These are phyloP conservation scores for Acacia confusa DNA, from an alignment of 306 rosid species.

Conservation along the genomic window DNA sequence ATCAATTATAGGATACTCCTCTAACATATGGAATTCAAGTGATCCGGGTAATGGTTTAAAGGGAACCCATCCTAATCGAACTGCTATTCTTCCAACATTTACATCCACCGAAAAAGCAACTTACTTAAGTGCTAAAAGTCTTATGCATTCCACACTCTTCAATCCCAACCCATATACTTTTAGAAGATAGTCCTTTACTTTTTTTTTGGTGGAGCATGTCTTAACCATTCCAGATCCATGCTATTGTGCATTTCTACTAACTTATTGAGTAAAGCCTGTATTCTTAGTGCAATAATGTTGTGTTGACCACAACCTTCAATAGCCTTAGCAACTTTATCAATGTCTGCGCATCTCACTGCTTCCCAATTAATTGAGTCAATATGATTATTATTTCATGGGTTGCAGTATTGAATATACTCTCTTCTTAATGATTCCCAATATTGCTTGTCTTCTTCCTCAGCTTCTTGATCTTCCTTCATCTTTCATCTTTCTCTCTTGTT, in stretches of 20 bases:
- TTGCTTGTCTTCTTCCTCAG: conserved; percentile 15
- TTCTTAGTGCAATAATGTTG: conserved; percentile 40
- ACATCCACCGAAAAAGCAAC: conserved; percentile 80
- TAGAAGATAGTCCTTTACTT: conserved; percentile 57
- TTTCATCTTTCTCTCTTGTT: conserved; percentile 7
- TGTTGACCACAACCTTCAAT: conserved; percentile 82
- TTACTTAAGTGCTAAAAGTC: conserved; percentile 67
- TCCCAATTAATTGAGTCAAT: conserved; percentile 67
- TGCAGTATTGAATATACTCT: background rate
- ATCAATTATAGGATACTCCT: conserved; percentile 55
- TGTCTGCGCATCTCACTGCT: conserved; percentile 51
- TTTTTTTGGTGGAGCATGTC: conserved; percentile 53
- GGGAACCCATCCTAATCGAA: conserved; percentile 91
- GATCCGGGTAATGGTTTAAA: conserved; percentile 64
- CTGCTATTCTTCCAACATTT: conserved; percentile 73
- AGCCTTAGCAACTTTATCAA: conserved; percentile 45
- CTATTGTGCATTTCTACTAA: conserved; percentile 38
- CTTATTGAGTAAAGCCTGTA: conserved; percentile 52
- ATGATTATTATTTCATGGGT: conserved; percentile 18
- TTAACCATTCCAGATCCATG: conserved; percentile 71
- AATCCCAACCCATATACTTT: conserved; percentile 56
- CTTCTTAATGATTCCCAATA: conserved; percentile 56
- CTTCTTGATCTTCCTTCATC: conserved; percentile 13
- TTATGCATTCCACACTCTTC: conserved; percentile 73
- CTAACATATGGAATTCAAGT: conserved; percentile 57